Percentiles rank a stretch among this genome's conserved stretches.
phyloP scores from a whole-genome alignment of 305 asterid species.

The Solanum hybrid region DNA sequence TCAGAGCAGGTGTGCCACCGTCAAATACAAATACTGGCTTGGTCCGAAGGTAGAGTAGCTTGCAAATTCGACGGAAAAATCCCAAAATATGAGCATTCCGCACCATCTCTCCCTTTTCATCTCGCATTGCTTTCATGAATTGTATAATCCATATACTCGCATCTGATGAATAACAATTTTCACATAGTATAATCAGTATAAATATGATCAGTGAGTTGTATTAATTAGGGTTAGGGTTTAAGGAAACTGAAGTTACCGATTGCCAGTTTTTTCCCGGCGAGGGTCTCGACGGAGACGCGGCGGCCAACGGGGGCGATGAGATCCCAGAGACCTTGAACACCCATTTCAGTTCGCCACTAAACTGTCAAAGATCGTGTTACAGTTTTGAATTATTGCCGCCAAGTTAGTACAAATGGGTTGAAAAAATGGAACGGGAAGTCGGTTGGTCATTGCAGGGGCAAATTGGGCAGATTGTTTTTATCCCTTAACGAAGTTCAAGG shows the following conservation, averaged over 20 bases:
- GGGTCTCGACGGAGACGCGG: slow-evolving; percentile 95
- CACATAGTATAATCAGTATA: background rate
- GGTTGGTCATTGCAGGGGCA: slow-evolving; percentile 1
- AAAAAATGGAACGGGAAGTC: background rate
- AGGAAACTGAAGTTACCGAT: slow-evolving; percentile 38
- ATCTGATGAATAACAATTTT: slow-evolving; percentile 28
- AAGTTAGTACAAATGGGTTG: background rate
- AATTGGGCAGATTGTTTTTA: background rate
- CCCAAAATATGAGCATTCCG: slow-evolving; percentile 86
- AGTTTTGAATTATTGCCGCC: background rate
- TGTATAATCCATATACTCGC: slow-evolving; percentile 99
- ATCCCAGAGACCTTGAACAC: slow-evolving; percentile 97
- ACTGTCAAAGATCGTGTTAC: background rate
- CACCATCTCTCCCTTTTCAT: slow-evolving; percentile 94
- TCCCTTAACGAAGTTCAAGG: background rate
- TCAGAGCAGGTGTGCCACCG: slow-evolving; percentile 93
- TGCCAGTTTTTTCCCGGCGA: slow-evolving; percentile 83
- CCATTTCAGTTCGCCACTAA: slow-evolving; percentile 36
- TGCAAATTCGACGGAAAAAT: slow-evolving; percentile 89
- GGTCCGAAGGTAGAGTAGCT: slow-evolving; percentile 80
- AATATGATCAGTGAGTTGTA: background rate
- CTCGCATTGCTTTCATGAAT: slow-evolving; percentile 98
- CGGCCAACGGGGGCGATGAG: slow-evolving; percentile 97
- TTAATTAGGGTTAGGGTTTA: slow-evolving; percentile 22
- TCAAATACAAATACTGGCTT: slow-evolving; percentile 93